phyloP scores from a whole-genome alignment of 352 stramenopile genomes.

The Pythium insidiosum region DNA sequence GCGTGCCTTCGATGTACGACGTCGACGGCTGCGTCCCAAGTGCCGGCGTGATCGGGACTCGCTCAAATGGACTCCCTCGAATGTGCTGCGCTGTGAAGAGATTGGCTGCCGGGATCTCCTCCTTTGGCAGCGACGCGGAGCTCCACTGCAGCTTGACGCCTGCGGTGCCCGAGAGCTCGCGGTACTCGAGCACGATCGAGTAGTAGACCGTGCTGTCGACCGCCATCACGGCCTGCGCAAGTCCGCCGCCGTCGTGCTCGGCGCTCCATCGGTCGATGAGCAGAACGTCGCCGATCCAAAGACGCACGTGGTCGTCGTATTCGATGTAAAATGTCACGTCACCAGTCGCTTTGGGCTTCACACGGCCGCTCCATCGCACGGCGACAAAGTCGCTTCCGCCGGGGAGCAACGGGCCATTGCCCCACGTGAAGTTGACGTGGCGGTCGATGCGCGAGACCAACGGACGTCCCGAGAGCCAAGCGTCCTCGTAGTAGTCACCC shows the following conservation, averaged over 20 bases:
- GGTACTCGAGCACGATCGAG: slow-evolving; percentile 53
- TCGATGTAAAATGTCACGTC: slow-evolving; percentile 38
- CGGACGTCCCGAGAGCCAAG: slow-evolving; percentile 28
- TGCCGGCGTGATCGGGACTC: slow-evolving; percentile 27
- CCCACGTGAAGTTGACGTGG: slow-evolving; percentile 72
- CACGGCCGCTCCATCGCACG: slow-evolving; percentile 56
- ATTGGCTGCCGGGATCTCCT: slow-evolving; percentile 31
- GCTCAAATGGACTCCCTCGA: slow-evolving; percentile 35
- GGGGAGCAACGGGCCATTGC: slow-evolving; percentile 30
- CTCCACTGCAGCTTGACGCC: slow-evolving; percentile 47
- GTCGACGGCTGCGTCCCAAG: slow-evolving; percentile 14
- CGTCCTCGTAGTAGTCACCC: slow-evolving; percentile 60
- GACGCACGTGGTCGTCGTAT: slow-evolving; percentile 37
- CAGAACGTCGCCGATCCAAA: slow-evolving; percentile 58
- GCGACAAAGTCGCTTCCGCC: slow-evolving; percentile 44
- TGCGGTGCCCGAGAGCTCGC: slow-evolving; percentile 28
- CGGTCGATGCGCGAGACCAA: slow-evolving; percentile 44
- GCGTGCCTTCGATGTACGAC: slow-evolving; percentile 19
- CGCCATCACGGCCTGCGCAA: slow-evolving; percentile 13
- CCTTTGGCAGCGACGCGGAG: slow-evolving; percentile 14
- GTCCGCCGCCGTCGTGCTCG: slow-evolving; percentile 19
- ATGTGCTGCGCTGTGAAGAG: slow-evolving; percentile 48
- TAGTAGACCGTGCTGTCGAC: slow-evolving; percentile 34
- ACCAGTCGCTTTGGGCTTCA: slow-evolving; percentile 34
- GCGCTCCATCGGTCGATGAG: slow-evolving; percentile 52